A percentile compares a stretch with the other conserved stretches of the same genome.
Evolutionary conservation across 2,329 filamentous ascomycete species (phyloP).

Genomic region (Nemania bipapillata): DNA sequence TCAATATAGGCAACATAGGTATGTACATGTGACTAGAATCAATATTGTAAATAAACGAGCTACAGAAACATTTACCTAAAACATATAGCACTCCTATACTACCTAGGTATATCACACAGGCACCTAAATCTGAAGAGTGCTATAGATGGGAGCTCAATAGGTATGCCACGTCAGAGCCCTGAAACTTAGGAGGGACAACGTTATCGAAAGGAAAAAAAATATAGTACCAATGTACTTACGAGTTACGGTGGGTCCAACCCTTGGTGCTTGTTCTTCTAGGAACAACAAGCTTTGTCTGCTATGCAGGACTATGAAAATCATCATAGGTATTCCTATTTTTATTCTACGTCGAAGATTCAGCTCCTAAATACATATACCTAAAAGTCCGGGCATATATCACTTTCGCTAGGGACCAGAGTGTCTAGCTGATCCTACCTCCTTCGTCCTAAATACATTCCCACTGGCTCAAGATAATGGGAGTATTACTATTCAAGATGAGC

Average conservation of each 20-base stretch:
- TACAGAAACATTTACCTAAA: neutral
- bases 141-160: neutral
- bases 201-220: constrained; percentile 18
- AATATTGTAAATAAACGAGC: neutral
- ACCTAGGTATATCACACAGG: neutral
- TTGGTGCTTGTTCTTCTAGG: neutral
- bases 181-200: neutral
- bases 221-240: neutral
- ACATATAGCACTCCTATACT: neutral
- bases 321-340: too few relatives aligned
- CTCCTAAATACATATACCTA: neutral
- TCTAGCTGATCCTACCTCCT: neutral
- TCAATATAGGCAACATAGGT: too few relatives aligned
- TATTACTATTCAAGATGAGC: neutral
- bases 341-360: too few relatives aligned
- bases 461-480: neutral
- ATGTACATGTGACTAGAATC: neutral
- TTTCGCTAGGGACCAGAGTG: neutral
- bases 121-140: neutral
- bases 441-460: neutral
- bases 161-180: neutral
- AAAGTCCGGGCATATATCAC: neutral
- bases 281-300: neutral
- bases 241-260: neutral
- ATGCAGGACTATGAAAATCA: too few relatives aligned